A percentile compares a stretch with the other conserved stretches of the same genome.
These are phyloP conservation scores for Rhizophagus clarus DNA, from an alignment of 192 early-diverging fungal species.

Conservation along the genomic window DNA sequence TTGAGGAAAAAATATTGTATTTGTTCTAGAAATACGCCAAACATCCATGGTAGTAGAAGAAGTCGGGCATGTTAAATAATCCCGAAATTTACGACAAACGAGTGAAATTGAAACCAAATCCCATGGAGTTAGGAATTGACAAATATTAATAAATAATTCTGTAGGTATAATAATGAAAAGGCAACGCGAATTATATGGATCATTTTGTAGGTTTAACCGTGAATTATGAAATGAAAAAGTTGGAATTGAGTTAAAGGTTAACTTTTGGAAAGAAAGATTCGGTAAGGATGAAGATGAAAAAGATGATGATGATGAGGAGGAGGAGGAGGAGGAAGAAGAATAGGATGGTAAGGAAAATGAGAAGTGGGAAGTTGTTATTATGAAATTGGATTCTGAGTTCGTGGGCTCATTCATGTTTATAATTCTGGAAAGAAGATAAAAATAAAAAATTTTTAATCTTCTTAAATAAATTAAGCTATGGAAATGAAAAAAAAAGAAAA, in stretches of 20 bases:
- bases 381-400: too few relatives aligned
- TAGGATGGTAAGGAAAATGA: too few relatives aligned
- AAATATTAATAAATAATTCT: conserved; percentile 9
- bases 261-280: too few relatives aligned
- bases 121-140: background rate
- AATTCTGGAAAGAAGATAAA: too few relatives aligned
- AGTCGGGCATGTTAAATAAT: background rate
- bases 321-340: too few relatives aligned
- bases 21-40: background rate
- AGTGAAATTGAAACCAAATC: background rate
- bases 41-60: background rate
- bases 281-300: too few relatives aligned
- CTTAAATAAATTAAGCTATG: too few relatives aligned
- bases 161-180: background rate
- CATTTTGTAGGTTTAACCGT: background rate
- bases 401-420: too few relatives aligned
- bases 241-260: background rate
- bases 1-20: background rate
- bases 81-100: background rate
- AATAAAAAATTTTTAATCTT: too few relatives aligned
- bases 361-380: too few relatives aligned
- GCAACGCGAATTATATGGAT: background rate
- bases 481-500: too few relatives aligned
- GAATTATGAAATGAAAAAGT: background rate
- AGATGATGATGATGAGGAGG: too few relatives aligned